Percentiles rank a stretch among this genome's conserved stretches.
phyloP scores from a whole-genome alignment of 768 basidiomycete species.

The Mycena venus region DNA sequence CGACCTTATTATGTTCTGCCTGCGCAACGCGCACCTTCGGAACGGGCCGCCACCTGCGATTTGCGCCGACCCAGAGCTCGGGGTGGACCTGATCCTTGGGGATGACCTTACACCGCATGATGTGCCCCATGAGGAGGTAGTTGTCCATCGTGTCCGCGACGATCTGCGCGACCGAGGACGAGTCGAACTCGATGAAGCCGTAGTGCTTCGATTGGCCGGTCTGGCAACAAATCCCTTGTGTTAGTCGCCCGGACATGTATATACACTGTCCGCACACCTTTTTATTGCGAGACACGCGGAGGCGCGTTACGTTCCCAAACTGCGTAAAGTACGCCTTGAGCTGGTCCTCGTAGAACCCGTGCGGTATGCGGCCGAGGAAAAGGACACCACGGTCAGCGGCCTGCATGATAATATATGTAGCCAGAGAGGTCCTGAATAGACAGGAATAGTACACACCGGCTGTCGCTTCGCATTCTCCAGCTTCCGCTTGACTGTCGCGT shows the following conservation, averaged over 20 bases:
- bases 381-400: constrained; percentile 84
- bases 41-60: constrained; percentile 88
- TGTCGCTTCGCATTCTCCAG: constrained; percentile 73
- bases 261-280: constrained; percentile 63
- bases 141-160: constrained; percentile 99
- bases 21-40: constrained; percentile 81
- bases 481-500: constrained; percentile 78
- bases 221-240: constrained; percentile 52
- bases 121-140: constrained; percentile 95
- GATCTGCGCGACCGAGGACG: constrained; percentile 90
- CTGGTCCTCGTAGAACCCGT: constrained; percentile 98
- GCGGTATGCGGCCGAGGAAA: constrained; percentile 92
- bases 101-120: constrained; percentile 91
- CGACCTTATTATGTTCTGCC: constrained; percentile 86
- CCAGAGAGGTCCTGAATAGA: constrained; percentile 4
- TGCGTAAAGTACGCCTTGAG: constrained; percentile 94
- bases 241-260: neutral
- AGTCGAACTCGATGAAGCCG: constrained; percentile 95
- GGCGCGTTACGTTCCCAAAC: constrained; percentile 90
- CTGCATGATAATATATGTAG: constrained; percentile 39
- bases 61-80: constrained; percentile 96
- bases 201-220: constrained; percentile 98
- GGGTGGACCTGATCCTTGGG: constrained; percentile 93
- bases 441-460: constrained; percentile 62
- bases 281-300: constrained; percentile 94